phyloP scores from a whole-genome alignment of 257 asterid genomes.

The Solanum etuberosum region DNA sequence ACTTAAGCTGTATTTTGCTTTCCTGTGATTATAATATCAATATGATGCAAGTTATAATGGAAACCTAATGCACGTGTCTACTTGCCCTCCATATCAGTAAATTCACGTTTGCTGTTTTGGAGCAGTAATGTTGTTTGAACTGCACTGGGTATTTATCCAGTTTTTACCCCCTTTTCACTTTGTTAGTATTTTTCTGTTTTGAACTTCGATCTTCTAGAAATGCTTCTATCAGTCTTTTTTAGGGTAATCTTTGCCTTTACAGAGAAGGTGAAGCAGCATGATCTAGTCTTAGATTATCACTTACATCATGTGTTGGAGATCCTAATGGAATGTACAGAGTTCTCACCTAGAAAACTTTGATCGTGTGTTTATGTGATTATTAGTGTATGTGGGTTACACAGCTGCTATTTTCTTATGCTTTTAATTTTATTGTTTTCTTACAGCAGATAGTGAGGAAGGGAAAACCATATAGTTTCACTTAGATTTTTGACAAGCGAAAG shows the following conservation, averaged over 20 bases:
- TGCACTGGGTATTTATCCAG: neutral
- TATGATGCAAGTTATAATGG: neutral
- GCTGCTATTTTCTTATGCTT: neutral
- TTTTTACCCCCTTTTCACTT: neutral
- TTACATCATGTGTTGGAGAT: neutral
- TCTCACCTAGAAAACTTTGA: neutral
- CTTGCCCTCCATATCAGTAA: neutral
- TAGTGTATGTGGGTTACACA: neutral
- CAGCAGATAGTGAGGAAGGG: neutral
- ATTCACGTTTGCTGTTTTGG: neutral
- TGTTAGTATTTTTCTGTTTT: neutral
- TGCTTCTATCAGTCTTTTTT: neutral
- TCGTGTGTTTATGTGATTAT: neutral
- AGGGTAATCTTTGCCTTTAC: neutral
- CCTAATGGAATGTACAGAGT: neutral
- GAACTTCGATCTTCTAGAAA: neutral
- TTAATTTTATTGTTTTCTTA: neutral
- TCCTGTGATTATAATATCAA: neutral
- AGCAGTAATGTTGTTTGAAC: neutral
- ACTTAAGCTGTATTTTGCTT: neutral
- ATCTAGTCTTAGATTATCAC: neutral
- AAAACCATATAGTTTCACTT: neutral
- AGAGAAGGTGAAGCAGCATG: neutral
- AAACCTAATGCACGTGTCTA: neutral
- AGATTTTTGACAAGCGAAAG: neutral